Percentiles rank a stretch among this genome's conserved stretches.
Evolutionary conservation across 306 rosid genomes (phyloP).

Genomic region (Cotoneaster glaucophyllus): DNA sequence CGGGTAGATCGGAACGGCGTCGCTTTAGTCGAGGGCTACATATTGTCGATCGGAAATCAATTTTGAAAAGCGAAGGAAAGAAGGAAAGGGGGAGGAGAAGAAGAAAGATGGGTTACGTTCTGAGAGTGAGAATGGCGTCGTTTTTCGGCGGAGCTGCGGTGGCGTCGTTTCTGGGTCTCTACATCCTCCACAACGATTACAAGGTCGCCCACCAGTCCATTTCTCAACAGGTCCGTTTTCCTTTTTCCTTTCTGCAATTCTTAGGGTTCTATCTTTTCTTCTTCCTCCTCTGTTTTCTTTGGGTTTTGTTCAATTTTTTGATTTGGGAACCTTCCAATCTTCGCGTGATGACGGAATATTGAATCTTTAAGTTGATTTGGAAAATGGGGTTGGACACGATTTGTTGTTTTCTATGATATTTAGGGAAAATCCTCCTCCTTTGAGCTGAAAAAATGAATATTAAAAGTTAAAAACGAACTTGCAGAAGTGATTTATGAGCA

Average conservation of each 20-base stretch:
- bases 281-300: background rate
- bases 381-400: background rate
- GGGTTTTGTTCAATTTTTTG: background rate
- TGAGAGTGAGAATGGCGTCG: slow-evolving; percentile 80
- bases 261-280: background rate
- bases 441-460: background rate
- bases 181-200: slow-evolving; percentile 75
- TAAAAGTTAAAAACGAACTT: background rate
- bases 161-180: slow-evolving; percentile 71
- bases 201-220: slow-evolving; percentile 63
- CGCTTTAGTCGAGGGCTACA: background rate
- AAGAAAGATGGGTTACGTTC: slow-evolving; percentile 74
- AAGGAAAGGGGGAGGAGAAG: background rate
- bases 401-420: background rate
- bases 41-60: background rate
- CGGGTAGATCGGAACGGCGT: background rate
- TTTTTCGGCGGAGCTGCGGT: slow-evolving; percentile 81
- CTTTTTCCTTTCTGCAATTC: background rate
- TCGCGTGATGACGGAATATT: background rate
- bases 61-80: background rate
- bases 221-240: slow-evolving; percentile 53
- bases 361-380: background rate
- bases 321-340: slow-evolving; percentile 1
- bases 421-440: background rate
- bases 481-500: background rate